Percentiles rank a stretch among this genome's conserved stretches.
Evolutionary conservation across 129 eudicot species (phyloP).

Genomic region (Kitagawia praeruptora): DNA sequence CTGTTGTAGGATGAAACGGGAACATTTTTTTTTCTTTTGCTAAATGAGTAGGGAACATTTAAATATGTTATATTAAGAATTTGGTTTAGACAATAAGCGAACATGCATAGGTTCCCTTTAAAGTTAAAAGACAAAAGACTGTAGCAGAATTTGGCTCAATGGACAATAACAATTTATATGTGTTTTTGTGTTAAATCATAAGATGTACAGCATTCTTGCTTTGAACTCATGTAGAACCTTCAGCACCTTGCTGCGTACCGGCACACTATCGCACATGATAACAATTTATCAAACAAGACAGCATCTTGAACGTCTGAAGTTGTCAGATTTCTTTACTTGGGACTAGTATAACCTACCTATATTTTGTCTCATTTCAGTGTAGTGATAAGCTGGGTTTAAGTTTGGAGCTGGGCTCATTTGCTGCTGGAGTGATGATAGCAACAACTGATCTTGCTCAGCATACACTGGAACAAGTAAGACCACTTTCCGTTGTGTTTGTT

Average conservation of each 20-base stretch:
- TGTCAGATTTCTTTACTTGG: not conserved
- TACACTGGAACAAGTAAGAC: conserved; percentile 91
- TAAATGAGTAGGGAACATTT: not conserved
- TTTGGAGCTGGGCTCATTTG: conserved; percentile 96
- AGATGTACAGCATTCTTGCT: conserved; percentile 3
- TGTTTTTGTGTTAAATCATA: not conserved
- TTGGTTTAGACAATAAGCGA: not conserved
- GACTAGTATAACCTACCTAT: not conserved
- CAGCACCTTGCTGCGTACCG: not conserved
- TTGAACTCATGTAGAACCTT: not conserved
- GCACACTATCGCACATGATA: not conserved
- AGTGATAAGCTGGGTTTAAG: conserved; percentile 99
- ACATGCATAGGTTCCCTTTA: not conserved
- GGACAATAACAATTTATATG: not conserved
- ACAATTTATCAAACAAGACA: not conserved
- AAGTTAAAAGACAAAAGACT: not conserved
- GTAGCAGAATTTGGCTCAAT: not conserved
- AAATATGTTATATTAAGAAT: not conserved
- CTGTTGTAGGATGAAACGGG: not conserved
- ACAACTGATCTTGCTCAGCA: conserved; percentile 99
- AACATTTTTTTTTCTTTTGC: no score
- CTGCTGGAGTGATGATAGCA: conserved; percentile 99
- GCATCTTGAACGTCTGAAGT: not conserved
- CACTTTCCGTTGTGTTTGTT: not conserved
- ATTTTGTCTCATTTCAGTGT: conserved; percentile 45